These are phyloP conservation scores for Ilex paraguariensis DNA, from an alignment of 305 asterid species.

Conservation along the genomic window DNA sequence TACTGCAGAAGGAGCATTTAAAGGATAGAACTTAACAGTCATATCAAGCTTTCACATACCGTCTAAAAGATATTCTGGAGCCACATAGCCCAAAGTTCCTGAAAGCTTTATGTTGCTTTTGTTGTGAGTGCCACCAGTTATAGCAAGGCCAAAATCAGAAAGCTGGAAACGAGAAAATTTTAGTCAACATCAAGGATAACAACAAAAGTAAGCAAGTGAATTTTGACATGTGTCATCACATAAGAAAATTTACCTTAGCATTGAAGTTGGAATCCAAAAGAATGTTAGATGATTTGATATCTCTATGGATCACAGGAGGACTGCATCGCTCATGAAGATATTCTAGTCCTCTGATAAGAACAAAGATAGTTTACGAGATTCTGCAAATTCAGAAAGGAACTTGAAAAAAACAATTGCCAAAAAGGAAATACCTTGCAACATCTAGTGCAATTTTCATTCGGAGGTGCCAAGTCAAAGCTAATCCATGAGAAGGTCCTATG, in stretches of 20 bases:
- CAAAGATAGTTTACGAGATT: neutral
- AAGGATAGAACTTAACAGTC: too few species aligned
- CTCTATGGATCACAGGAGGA: constrained; percentile 86
- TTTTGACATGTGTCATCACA: too few species aligned
- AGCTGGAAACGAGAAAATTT: constrained; percentile 39
- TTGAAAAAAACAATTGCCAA: neutral
- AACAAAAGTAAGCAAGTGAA: neutral
- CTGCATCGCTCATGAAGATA: constrained; percentile 81
- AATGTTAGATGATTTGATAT: constrained; percentile 81
- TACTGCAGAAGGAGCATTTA: too few species aligned
- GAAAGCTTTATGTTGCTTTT: constrained; percentile 60
- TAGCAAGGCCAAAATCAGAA: constrained; percentile 86
- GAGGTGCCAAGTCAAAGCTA: constrained; percentile 70
- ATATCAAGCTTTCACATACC: constrained; percentile 38
- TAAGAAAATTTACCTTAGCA: constrained; percentile 57
- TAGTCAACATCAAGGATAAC: neutral
- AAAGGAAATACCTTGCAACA: constrained; percentile 62
- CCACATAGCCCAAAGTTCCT: constrained; percentile 86
- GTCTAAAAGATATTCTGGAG: constrained; percentile 84
- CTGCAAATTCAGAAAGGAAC: neutral
- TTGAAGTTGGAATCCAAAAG: constrained; percentile 72
- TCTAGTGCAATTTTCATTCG: constrained; percentile 92
- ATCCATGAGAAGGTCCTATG: constrained; percentile 59
- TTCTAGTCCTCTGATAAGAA: constrained; percentile 67
- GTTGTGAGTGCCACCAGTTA: constrained; percentile 46